These are phyloP conservation scores for Drechmeria coniospora DNA, from an alignment of 2,329 filamentous ascomycete species.

Conservation along the genomic window DNA sequence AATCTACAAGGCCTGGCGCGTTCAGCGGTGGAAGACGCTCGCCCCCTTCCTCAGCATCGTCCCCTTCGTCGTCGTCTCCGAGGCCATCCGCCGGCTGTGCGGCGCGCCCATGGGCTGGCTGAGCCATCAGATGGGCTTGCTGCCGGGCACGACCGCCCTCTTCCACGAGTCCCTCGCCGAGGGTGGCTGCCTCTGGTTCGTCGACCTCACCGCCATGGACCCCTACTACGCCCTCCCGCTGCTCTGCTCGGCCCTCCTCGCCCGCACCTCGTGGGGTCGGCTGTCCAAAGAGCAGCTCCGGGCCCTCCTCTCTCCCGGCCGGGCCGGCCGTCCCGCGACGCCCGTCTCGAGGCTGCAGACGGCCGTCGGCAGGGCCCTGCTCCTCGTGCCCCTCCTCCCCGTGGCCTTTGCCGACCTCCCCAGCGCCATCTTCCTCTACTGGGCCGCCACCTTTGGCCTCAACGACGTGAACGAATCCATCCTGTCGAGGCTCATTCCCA, in stretches of 20 bases:
- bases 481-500: slow-evolving; percentile 10
- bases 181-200: slow-evolving; percentile 40
- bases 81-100: slow-evolving; percentile 31
- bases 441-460: slow-evolving; percentile 20
- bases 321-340: slow-evolving; percentile 5
- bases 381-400: slow-evolving; percentile 19
- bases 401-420: slow-evolving; percentile 20
- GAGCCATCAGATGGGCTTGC: slow-evolving; percentile 15
- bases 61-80: slow-evolving; percentile 34
- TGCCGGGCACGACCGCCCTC: slow-evolving; percentile 11
- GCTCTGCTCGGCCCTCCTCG: slow-evolving; percentile 16
- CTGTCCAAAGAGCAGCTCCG: slow-evolving; percentile 14
- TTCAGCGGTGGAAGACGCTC: slow-evolving; percentile 32
- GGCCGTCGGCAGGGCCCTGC: slow-evolving; percentile 14
- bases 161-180: slow-evolving; percentile 26
- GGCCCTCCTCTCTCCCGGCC: slow-evolving; percentile 10
- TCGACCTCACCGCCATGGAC: slow-evolving; percentile 35
- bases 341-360: slow-evolving; percentile 10
- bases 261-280: slow-evolving; percentile 13
- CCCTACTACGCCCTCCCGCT: slow-evolving; percentile 33
- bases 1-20: slow-evolving; percentile 22
- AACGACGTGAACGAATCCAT: slow-evolving; percentile 17
- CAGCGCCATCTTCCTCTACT: slow-evolving; percentile 25
- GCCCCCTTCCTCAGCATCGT: slow-evolving; percentile 24
- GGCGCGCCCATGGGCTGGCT: slow-evolving; percentile 16